A percentile compares a stretch with the other conserved stretches of the same genome.
Evolutionary conservation across 306 rosid genomes (phyloP).

Genomic region (Mucuna pruriens): DNA sequence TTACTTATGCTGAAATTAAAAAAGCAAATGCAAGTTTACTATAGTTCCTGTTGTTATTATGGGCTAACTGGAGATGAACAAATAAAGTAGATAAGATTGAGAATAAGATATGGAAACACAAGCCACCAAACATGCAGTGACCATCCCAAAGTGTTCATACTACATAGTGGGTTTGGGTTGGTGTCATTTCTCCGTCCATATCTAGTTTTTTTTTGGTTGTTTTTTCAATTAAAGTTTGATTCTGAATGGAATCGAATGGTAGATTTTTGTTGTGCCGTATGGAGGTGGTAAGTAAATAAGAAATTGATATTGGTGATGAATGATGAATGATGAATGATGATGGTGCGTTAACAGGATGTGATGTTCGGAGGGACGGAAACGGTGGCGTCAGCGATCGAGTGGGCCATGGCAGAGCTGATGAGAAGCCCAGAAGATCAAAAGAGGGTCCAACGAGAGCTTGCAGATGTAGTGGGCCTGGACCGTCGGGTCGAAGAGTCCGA

Average conservation of each 20-base stretch:
- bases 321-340: no score
- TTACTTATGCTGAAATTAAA: neutral
- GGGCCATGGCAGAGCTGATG: constrained; percentile 86
- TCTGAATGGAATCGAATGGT: neutral
- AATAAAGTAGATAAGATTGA: neutral
- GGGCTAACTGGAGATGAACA: neutral
- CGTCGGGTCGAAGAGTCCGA: constrained; percentile 72
- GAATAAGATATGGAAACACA: neutral
- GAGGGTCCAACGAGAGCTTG: constrained; percentile 66
- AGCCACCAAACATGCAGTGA: constrained; percentile 22
- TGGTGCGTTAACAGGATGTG: constrained; percentile 60
- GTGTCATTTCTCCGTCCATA: constrained; percentile 9
- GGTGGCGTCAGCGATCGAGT: constrained; percentile 90
- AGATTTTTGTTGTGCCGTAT: neutral
- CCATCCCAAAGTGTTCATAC: neutral
- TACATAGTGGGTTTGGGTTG: constrained; percentile 13
- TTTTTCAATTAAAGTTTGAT: neutral
- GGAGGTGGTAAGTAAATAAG: neutral
- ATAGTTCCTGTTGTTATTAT: neutral
- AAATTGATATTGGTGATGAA: neutral
- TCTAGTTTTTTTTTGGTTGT: neutral
- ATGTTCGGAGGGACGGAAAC: constrained; percentile 99
- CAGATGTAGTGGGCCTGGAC: constrained; percentile 68
- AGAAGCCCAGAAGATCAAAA: constrained; percentile 67
- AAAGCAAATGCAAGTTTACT: neutral